These are phyloP conservation scores for Eragrostis tef DNA, from an alignment of 202 grass and related monocot genomes.

Conservation along the genomic window DNA sequence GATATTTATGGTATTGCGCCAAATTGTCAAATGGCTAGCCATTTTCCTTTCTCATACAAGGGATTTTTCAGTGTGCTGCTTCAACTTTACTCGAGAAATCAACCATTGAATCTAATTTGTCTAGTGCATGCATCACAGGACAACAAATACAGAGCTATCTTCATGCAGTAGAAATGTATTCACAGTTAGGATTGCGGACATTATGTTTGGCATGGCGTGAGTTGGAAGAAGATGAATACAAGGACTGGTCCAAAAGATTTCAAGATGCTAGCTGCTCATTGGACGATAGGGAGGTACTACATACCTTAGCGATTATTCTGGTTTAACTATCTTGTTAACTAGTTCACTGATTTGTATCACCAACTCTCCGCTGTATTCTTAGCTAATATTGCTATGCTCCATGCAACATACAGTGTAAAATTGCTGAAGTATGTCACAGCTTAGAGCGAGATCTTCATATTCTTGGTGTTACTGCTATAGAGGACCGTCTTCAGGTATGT, in stretches of 20 bases:
- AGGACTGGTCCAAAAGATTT: constrained; percentile 74
- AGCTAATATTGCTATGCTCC: constrained; percentile 28
- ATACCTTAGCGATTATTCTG: constrained; percentile 20
- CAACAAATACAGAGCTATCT: constrained; percentile 59
- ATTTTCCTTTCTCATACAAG: constrained; percentile 9
- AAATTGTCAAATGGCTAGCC: constrained; percentile 12
- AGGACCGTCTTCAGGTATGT: constrained; percentile 87
- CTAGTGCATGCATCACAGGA: constrained; percentile 51
- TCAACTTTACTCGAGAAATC: background rate
- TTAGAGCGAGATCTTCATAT: constrained; percentile 87
- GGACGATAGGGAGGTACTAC: constrained; percentile 73
- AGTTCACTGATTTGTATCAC: constrained; percentile 30
- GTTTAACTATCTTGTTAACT: constrained; percentile 16
- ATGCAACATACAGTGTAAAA: constrained; percentile 55
- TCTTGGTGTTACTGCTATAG: constrained; percentile 91
- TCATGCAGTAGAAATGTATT: constrained; percentile 93
- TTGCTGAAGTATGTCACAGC: constrained; percentile 68
- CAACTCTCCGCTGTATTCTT: constrained; percentile 20
- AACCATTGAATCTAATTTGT: background rate
- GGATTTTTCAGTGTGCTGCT: background rate
- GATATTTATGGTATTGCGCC: constrained; percentile 15
- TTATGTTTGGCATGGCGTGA: constrained; percentile 85
- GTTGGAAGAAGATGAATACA: constrained; percentile 79
- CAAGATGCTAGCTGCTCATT: constrained; percentile 83
- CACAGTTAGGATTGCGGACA: constrained; percentile 82